Evolutionary conservation across 176 grass and related monocot species (phyloP).

Genomic region (Cocos nucifera): DNA sequence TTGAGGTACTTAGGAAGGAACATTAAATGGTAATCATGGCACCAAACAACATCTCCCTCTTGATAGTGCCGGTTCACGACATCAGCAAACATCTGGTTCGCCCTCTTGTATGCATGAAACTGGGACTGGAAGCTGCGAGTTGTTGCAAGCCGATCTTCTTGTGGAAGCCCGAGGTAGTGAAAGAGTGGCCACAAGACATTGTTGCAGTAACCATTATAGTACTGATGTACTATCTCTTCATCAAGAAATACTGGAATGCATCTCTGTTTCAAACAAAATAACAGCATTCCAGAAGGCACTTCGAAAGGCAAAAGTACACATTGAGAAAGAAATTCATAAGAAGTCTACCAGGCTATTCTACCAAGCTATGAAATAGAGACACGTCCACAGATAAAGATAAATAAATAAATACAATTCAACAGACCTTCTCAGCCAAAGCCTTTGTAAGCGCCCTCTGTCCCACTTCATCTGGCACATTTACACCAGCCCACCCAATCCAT

Average conservation of each 20-base stretch:
- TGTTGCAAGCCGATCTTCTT: conserved; percentile 94
- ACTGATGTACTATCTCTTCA: conserved; percentile 97
- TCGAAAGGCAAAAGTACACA: too few species aligned
- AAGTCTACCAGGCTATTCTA: too few species aligned
- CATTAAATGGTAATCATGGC: conserved; percentile 99
- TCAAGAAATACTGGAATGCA: conserved; percentile 98
- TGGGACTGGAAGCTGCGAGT: conserved; percentile 95
- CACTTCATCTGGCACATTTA: conserved; percentile 88
- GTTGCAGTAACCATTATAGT: conserved; percentile 99
- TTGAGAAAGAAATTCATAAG: too few species aligned
- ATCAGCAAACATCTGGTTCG: conserved; percentile 97
- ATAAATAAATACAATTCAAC: conserved; percentile 3
- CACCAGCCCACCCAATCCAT: conserved; percentile 99
- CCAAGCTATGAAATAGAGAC: too few species aligned
- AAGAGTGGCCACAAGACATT: conserved; percentile 99
- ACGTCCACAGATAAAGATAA: background rate
- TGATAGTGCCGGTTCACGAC: conserved; percentile 96
- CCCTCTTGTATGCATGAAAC: conserved; percentile 89
- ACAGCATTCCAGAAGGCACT: too few species aligned
- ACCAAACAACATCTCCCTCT: conserved; percentile 98
- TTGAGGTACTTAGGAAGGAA: conserved; percentile 95
- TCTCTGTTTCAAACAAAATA: conserved; percentile 41
- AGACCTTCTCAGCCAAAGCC: conserved; percentile 89
- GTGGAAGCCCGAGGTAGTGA: conserved; percentile 90
- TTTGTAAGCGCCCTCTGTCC: conserved; percentile 78